A percentile compares a stretch with the other conserved stretches of the same genome.
These are phyloP conservation scores for Aspergillus unguis DNA, from an alignment of 2,329 filamentous ascomycete species.

Conservation along the genomic window DNA sequence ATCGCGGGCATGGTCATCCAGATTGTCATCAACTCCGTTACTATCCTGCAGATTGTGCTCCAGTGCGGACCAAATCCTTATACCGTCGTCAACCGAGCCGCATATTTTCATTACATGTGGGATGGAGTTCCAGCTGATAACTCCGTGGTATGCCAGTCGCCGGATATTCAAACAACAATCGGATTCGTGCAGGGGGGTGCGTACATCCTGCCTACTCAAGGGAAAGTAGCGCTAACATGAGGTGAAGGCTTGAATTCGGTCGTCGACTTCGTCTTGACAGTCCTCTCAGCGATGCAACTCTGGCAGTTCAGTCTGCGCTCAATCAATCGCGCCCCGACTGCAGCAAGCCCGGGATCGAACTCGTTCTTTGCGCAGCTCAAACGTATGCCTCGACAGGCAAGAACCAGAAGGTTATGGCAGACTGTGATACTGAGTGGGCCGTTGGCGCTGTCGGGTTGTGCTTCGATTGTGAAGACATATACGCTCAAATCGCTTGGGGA, in stretches of 20 bases:
- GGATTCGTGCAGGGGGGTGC: conserved; percentile 38
- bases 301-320: conserved; percentile 37
- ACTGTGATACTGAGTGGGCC: conserved; percentile 34
- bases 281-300: conserved; percentile 32
- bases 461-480: conserved; percentile 38
- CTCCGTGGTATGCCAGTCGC: conserved; percentile 34
- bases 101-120: conserved; percentile 41
- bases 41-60: conserved; percentile 33
- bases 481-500: conserved; percentile 35
- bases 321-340: conserved; percentile 20
- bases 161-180: conserved; percentile 31
- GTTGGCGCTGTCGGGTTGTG: conserved; percentile 33
- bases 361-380: conserved; percentile 29
- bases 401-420: conserved; percentile 36
- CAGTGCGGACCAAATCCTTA: conserved; percentile 38
- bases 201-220: no score
- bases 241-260: conserved; percentile 30
- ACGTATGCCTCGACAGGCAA: conserved; percentile 27
- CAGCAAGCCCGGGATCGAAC: neutral
- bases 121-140: conserved; percentile 33
- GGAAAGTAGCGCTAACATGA: neutral
- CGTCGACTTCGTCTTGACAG: conserved; percentile 33
- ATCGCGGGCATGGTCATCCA: conserved; percentile 32
- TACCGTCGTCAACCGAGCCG: conserved; percentile 25
- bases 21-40: conserved; percentile 32